These are phyloP conservation scores for Sphagnum tenellum DNA, from an alignment of 225 moss, liverwort and hornwort species.

Conservation along the genomic window DNA sequence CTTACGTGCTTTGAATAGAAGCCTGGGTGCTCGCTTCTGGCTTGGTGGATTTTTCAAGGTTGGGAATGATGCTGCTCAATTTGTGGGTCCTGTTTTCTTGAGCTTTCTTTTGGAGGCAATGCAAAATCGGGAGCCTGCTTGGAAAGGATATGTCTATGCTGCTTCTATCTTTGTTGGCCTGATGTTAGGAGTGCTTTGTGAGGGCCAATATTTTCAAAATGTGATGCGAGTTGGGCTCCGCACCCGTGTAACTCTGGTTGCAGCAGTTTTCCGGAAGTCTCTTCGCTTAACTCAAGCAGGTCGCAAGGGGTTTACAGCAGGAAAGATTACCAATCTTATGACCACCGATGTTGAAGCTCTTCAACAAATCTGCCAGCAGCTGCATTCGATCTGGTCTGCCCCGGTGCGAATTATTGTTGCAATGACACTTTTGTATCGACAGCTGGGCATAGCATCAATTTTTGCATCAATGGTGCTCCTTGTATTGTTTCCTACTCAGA, in stretches of 20 bases:
- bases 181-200: constrained; percentile 44
- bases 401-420: constrained; percentile 50
- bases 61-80: constrained; percentile 54
- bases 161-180: constrained; percentile 66
- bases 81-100: constrained; percentile 53
- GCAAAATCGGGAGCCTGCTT: constrained; percentile 74
- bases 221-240: constrained; percentile 57
- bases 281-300: constrained; percentile 51
- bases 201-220: constrained; percentile 60
- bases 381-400: constrained; percentile 72
- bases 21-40: constrained; percentile 62
- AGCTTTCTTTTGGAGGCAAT: constrained; percentile 56
- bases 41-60: constrained; percentile 47
- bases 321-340: constrained; percentile 74
- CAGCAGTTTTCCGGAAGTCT: constrained; percentile 59
- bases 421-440: constrained; percentile 35
- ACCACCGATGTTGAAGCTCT: constrained; percentile 66
- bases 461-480: constrained; percentile 42
- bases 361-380: constrained; percentile 35
- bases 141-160: constrained; percentile 73
- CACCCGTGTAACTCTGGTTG: constrained; percentile 49
- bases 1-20: constrained; percentile 39
- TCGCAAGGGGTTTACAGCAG: constrained; percentile 51
- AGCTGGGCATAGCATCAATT: constrained; percentile 49
- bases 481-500: constrained; percentile 49